A percentile compares a stretch with the other conserved stretches of the same genome.
Evolutionary conservation across 345 rosid species (phyloP).

Genomic region (Rhodamnia argentea): DNA sequence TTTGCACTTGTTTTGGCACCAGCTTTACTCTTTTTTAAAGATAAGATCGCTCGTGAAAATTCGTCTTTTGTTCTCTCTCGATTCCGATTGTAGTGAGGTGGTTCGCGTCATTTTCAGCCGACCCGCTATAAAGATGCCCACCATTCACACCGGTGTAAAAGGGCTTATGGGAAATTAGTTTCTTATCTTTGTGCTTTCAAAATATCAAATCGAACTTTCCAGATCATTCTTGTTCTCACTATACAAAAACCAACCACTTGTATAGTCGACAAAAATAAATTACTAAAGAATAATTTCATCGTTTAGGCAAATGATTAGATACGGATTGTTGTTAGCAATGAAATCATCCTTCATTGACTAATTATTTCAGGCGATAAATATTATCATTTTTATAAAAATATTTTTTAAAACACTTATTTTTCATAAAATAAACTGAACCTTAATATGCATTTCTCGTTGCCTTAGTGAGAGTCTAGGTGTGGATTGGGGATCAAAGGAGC

Average conservation of each 20-base stretch:
- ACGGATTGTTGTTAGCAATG: no score
- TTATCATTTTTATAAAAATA: no score
- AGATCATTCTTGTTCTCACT: background rate
- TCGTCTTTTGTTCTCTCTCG: background rate
- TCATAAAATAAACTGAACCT: no score
- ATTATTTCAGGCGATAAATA: no score
- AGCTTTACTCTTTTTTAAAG: background rate
- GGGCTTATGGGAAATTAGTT: background rate
- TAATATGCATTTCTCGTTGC: background rate
- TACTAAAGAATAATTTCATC: no score
- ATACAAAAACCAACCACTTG: background rate
- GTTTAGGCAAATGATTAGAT: no score
- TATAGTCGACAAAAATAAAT: no score
- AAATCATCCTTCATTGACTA: no score
- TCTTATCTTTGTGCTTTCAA: background rate
- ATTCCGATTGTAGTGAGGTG: rapidly evolving
- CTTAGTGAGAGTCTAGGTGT: background rate
- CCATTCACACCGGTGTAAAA: background rate
- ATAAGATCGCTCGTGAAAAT: background rate
- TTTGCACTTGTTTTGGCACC: background rate
- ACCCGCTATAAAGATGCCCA: background rate
- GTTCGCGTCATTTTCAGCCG: background rate
- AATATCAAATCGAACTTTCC: background rate
- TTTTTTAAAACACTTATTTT: no score
- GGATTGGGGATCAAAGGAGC: background rate